Conservation (phyloP, 108 stramenopile species). For the Fragilariopsis cylindrus region DNA sequence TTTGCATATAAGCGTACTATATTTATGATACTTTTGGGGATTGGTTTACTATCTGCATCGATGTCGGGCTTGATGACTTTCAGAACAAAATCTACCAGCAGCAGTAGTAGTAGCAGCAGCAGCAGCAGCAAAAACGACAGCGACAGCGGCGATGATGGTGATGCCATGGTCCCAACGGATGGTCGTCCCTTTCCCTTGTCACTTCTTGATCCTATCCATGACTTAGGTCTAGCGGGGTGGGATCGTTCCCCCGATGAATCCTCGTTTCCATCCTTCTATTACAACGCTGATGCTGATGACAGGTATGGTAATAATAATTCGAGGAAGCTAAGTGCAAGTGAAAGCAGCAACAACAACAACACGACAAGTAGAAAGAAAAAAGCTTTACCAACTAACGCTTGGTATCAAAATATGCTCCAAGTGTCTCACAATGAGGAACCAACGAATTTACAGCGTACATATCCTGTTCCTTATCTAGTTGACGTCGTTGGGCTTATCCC, state of each 20-base stretch:
- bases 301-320: too few relatives aligned
- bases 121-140: background rate
- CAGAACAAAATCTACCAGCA: background rate
- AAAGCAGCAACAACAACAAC: background rate
- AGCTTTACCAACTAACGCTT: constrained; percentile 76
- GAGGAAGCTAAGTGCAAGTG: background rate
- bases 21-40: background rate
- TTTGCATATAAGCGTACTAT: too few relatives aligned
- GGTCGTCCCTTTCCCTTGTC: constrained; percentile 32
- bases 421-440: constrained; percentile 44
- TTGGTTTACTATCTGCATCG: background rate
- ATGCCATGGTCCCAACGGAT: background rate
- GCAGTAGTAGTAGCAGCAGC: background rate
- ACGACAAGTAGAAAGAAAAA: background rate
- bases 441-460: constrained; percentile 53
- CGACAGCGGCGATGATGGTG: background rate
- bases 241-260: constrained; percentile 24
- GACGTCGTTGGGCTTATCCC: constrained; percentile 70
- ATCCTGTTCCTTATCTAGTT: constrained; percentile 76
- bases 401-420: constrained; percentile 80
- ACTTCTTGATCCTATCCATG: constrained; percentile 35
- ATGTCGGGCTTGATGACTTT: background rate
- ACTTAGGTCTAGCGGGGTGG: constrained; percentile 30
- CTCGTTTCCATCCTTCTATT: constrained; percentile 18
- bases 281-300: background rate